Conservation (phyloP, 2,329 filamentous ascomycete genomes). For the Annulohypoxylon truncatum region DNA sequence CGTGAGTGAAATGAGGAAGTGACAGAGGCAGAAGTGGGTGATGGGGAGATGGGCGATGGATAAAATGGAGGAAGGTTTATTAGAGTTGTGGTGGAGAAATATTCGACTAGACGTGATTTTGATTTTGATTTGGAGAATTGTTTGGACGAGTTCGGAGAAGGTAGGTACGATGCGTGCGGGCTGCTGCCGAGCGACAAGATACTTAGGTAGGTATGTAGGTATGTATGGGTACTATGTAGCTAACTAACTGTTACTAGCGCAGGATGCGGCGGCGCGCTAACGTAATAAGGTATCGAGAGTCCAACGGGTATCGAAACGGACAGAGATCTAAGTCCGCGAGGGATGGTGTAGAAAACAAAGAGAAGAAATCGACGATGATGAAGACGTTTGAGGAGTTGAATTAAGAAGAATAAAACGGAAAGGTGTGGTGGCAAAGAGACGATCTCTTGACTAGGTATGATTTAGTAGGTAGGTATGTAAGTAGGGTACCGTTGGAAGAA, state of each 20-base stretch:
- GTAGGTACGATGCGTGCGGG: slow-evolving; percentile 25
- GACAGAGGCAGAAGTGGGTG: background rate
- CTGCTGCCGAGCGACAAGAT: background rate
- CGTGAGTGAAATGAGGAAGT: slow-evolving; percentile 15
- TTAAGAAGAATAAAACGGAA: background rate
- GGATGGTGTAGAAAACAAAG: slow-evolving; percentile 12
- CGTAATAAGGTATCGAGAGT: slow-evolving; percentile 20
- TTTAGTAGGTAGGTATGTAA: background rate
- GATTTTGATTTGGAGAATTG: slow-evolving; percentile 38
- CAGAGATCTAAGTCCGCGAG: slow-evolving; percentile 27
- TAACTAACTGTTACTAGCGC: slow-evolving; percentile 2
- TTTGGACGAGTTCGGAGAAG: slow-evolving; percentile 38
- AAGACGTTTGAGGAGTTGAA: background rate
- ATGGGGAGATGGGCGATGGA: slow-evolving; percentile 21
- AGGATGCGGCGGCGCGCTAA: slow-evolving; percentile 28
- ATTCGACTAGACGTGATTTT: slow-evolving; percentile 9
- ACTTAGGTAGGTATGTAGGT: background rate
- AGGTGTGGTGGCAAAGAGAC: slow-evolving; percentile 26
- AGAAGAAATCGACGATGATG: slow-evolving; percentile 3
- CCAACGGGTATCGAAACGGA: slow-evolving; percentile 13
- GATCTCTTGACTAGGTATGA: background rate
- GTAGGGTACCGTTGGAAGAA: background rate
- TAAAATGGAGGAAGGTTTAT: slow-evolving; percentile 33
- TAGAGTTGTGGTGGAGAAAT: slow-evolving; percentile 38
- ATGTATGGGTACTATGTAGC: background rate